phyloP scores from a whole-genome alignment of 2,329 filamentous ascomycete genomes.

The Paecilomyces dactylethromorphus region DNA sequence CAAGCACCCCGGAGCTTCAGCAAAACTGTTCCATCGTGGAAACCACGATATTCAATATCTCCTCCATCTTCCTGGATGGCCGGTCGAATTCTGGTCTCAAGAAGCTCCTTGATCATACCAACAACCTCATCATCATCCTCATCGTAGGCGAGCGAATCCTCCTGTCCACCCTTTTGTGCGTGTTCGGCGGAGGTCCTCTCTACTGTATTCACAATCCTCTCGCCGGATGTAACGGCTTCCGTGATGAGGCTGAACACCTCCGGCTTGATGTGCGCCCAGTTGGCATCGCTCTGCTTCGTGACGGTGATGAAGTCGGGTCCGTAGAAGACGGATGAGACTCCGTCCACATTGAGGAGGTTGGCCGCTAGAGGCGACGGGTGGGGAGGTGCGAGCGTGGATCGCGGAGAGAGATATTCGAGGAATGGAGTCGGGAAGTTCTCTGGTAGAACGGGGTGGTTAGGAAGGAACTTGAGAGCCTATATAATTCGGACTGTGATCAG shows the following conservation, averaged over 20 bases:
- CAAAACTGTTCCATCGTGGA: conserved; percentile 75
- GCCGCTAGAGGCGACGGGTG: conserved; percentile 87
- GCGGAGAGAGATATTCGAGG: conserved; percentile 85
- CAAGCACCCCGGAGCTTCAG: conserved; percentile 89
- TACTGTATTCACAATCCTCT: conserved; percentile 68
- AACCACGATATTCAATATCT: conserved; percentile 92
- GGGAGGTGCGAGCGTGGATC: conserved; percentile 79
- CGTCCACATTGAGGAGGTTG: conserved; percentile 86
- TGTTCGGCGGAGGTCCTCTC: conserved; percentile 52
- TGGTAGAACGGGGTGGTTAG: conserved; percentile 80
- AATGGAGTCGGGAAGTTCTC: conserved; percentile 66
- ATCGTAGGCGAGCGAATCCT: conserved; percentile 73
- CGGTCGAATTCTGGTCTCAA: conserved; percentile 90
- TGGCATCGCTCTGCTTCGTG: conserved; percentile 78
- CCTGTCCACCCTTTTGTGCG: conserved; percentile 43
- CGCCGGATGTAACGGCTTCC: conserved; percentile 78
- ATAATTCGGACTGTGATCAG: not conserved
- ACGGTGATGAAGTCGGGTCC: conserved; percentile 95
- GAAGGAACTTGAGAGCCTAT: conserved; percentile 81
- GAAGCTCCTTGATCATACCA: conserved; percentile 95
- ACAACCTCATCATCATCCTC: conserved; percentile 92
- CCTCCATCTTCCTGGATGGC: conserved; percentile 97
- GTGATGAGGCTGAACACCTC: conserved; percentile 95
- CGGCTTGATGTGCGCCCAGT: conserved; percentile 92
- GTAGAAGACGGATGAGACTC: conserved; percentile 92